Evolutionary conservation across 306 rosid species (phyloP), one percentile per base, ranked within the genome.

Genomic region (Citrullus mucosospermus): DNA sequence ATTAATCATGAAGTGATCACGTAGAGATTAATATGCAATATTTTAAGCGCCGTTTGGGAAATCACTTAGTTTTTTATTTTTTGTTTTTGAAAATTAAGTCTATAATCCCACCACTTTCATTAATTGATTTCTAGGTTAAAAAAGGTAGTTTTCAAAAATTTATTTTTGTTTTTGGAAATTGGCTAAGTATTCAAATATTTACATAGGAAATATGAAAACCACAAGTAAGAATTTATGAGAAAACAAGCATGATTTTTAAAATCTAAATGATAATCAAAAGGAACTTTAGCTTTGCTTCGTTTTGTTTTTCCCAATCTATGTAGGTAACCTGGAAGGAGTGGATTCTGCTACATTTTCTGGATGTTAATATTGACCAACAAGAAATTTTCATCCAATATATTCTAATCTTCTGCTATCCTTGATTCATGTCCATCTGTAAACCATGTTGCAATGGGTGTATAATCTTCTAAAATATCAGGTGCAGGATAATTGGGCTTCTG

Each of bases 401-500:
- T 15, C 53, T 41, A 67, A 9, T 67, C 8, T 53, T 53, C n/a
- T 16, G 8, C 65, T n/a, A 56, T 56, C 2, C 8, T 34, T 25
- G 75, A 41, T 66, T 16, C 12, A 16, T 16, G 3, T 70, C 10
- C 55, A 69, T 22, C 44, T 22, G 38, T 70, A 70, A 66, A n/a
- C 10, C 55, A 43, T 43, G 75, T 38, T 20, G 75, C 1, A 75
- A 51, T 55, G 39, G 68, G 65, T 72, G 80, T 58, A 32, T 56
- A 75, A 66, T 60, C 43, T 36, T 78, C 48, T 25, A 17, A 58
- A 78, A 55, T 56, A 28, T 80, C 68, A 54, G 76, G 51, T 84
- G 81, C 91, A 89, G 93, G 91, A 90, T 56, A 93, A 91, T 83
- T 90, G 91, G 96, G 89, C 93, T 25, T 91, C 97, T 76, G 89